Evolutionary conservation across 2,329 filamentous ascomycete species (phyloP), one percentile per base, ranked within the genome.

Genomic region (Verticillium tricorpus): DNA sequence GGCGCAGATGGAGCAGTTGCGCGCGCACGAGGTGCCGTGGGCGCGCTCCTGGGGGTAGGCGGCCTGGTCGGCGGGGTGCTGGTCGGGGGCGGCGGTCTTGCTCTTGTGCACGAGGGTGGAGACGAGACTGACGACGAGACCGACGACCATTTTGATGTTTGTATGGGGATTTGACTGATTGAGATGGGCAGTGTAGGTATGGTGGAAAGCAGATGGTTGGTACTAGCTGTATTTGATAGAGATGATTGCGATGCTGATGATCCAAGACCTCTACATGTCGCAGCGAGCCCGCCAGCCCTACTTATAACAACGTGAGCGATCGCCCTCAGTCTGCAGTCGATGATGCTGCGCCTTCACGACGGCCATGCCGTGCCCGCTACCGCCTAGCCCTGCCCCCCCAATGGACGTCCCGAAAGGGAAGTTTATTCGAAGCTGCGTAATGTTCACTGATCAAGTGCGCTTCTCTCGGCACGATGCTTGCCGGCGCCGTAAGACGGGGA

Each of bases 121-220:
- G 59, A 65, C 64, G 61, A 65, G 64, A 25, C 63, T 63, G 59
- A 54, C 58, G 61, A 65, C 62, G 61, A 65, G 62, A 62, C 64
- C 63, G 63, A 65, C 64, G 50, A 34, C 45, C 6, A n/a, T 11
- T 28, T 14, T 7, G 34, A 17, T 2, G 9, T 40, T 58, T 34
- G 32, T n/a, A 7, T 52, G 17, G 15, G 9, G 31, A 37, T 19
- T 32, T 35, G 28, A 28, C 9, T 22, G 14, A 35, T 28, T 31
- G 7, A 12, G 12, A 6, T 54, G 19, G 59, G 37, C n/a, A n/a
- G n/a, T n/a, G n/a, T 34, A n/a, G 19, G 19, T 32, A 17, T 25
- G 8, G 19, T 52, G 1, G n/a, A 7, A 52, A 22, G 45, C 11
- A 22, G 11, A 8, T 14, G 11, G 45, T 28, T 15, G 45, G 45